Evolutionary conservation across 1,139 yeast species (phyloP), one percentile per base, ranked within the genome.

Genomic region (Blastobotrys ciferrii): DNA sequence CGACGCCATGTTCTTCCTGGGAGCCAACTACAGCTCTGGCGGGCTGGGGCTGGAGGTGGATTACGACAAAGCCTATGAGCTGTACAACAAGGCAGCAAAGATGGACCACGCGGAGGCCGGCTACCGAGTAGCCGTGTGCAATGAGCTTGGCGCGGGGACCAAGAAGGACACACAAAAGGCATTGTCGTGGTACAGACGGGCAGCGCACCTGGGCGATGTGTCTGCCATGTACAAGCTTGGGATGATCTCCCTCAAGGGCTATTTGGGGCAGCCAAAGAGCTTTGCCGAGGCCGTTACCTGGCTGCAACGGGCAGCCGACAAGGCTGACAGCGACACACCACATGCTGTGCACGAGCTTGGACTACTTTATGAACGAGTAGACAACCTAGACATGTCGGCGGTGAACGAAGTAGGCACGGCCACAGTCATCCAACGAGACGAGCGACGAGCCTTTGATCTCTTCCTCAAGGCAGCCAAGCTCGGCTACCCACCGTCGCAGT

Each of bases 401-500:
- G 53, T 48, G 30, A 43, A 52, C 40, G 51, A 40, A 18, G 13
- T 37, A 12, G 59, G 59, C 12, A 51, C 60, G 1, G 54, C 58
- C 2, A 42, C 58, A 6, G 58, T 60, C n/a, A 52, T 64, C 7
- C 52, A 49, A 2, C 57, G 69, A 42, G 73, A 84, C 63, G 77
- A 78, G 48, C 67, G 76, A n/a, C 76, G 75, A 57, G 82, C 96
- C 6, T 71, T 88, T 49, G 74, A 81, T 37, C 79, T 79, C 58
- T 92, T 84, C 67, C 76, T 84, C 59, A 80, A 80, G 53, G 87
- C 96, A 2, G 96, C 97, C 4, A 78, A 80, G 58, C 72, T 82
- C 53, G 81, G 83, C 40, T 86, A 91, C 61, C 73, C 91, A 9
- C 81, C 88, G 38, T 87, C 97, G 0, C 95, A 88, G 65, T 89